Percentiles rank a stretch among this genome's conserved stretches.
Conservation (phyloP, 352 stramenopile species). For the Globisporangium spinosum region DNA sequence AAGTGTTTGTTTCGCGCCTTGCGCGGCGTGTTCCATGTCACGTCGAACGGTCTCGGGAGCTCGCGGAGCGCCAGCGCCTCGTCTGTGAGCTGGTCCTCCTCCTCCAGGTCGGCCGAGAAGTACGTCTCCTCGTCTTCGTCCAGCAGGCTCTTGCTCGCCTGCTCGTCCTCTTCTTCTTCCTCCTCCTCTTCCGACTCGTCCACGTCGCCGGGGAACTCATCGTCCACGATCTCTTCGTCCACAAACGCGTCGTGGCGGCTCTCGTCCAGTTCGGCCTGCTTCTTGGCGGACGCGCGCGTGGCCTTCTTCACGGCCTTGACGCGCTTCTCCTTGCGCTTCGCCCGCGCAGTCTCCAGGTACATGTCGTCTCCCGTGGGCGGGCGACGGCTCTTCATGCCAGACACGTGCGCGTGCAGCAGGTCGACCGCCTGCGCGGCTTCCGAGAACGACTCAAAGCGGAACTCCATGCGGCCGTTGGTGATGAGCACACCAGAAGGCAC, state of each 20-base stretch:
- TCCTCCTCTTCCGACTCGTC: constrained; percentile 20
- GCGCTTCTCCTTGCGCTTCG: constrained; percentile 40
- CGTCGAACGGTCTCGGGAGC: constrained; percentile 61
- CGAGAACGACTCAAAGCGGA: constrained; percentile 64
- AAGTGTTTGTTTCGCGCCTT: constrained; percentile 72
- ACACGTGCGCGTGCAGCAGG: constrained; percentile 49
- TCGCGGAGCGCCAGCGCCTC: constrained; percentile 37
- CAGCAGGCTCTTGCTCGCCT: constrained; percentile 13
- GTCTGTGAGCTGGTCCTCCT: constrained; percentile 31
- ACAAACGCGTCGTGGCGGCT: constrained; percentile 23
- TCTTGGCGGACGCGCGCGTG: constrained; percentile 20
- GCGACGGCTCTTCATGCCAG: constrained; percentile 50
- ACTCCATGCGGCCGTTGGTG: constrained; percentile 73
- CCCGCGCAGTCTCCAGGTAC: constrained; percentile 31
- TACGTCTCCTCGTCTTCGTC: constrained; percentile 47
- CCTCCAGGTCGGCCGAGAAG: constrained; percentile 43
- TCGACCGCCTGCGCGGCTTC: constrained; percentile 76
- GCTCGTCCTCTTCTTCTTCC: constrained; percentile 18
- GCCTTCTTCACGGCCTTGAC: constrained; percentile 23
- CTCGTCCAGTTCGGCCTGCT: constrained; percentile 23
- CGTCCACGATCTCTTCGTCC: constrained; percentile 31
- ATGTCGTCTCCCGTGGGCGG: constrained; percentile 40
- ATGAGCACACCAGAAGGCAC: constrained; percentile 43
- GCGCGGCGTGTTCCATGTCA: constrained; percentile 61
- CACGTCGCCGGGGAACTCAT: constrained; percentile 19